Percentiles rank a stretch among this genome's conserved stretches.
These are phyloP conservation scores for Apiotrichum laibachii DNA, from an alignment of 1,284 basidiomycete genomes.

Conservation along the genomic window DNA sequence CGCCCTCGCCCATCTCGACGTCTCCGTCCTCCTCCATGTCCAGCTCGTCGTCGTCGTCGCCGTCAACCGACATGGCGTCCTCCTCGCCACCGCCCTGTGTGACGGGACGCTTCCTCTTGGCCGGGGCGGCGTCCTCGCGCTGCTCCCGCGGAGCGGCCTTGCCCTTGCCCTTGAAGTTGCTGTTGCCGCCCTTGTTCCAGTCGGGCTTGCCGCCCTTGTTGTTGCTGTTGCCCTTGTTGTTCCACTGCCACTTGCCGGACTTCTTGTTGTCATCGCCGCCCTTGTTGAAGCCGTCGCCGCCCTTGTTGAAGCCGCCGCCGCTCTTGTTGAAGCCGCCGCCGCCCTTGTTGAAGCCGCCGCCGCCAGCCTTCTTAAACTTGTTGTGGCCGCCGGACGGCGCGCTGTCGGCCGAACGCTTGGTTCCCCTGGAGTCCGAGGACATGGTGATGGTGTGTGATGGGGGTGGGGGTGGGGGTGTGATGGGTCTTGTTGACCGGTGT, in stretches of 20 bases:
- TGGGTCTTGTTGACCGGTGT: background rate
- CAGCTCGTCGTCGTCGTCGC: conserved; percentile 29
- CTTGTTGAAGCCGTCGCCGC: background rate
- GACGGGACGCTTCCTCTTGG: conserved; percentile 35
- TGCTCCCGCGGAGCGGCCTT: conserved; percentile 6
- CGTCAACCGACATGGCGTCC: conserved; percentile 29
- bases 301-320: background rate
- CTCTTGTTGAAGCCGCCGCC: no score
- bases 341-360: background rate
- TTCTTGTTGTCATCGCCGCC: no score
- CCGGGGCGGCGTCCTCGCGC: conserved; percentile 3
- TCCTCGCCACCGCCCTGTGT: conserved; percentile 41
- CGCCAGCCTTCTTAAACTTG: background rate
- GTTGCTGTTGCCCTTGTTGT: background rate
- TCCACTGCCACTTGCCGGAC: background rate
- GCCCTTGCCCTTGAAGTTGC: conserved; percentile 9
- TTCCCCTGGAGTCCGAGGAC: conserved; percentile 15
- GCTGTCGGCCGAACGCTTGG: conserved; percentile 18
- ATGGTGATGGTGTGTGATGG: conserved; percentile 4
- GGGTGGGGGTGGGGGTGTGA: background rate
- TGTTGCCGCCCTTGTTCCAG: conserved; percentile 6
- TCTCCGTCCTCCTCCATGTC: conserved; percentile 15
- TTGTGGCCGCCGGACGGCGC: background rate
- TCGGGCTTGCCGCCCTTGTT: background rate
- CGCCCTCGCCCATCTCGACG: conserved; percentile 25